Base-by-base conservation (phyloP, 345 rosid genomes). In the Noccaea bulbosa region DNA sequence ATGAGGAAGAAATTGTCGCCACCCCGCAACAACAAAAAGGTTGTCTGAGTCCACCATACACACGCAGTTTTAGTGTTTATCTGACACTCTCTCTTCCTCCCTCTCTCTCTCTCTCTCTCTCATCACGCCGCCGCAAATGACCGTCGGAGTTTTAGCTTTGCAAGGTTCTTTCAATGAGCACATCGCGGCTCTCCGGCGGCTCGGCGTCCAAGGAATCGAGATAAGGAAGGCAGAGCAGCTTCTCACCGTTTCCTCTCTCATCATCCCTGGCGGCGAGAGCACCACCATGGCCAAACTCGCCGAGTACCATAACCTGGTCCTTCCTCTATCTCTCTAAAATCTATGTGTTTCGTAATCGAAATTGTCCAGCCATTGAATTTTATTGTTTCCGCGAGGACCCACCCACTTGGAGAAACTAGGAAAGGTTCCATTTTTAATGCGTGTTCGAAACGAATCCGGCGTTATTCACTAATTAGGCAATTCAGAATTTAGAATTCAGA, bases 231-330 rank as follows among this genome's bases (percentile, higher is more conserved):
- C 97, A 3, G 97, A 86, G 30, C 96, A 93, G 83, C 91, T 94
- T 64, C 69, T 77, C 40, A 49, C 67, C 66, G 85, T 94, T 53
- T 78, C 79, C 53, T 94, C 96, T 35, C 90, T 94, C 52, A 94
- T 94, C 69, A 94, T 94, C 53, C 99, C 97, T 35, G 99, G 99
- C 2, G 99, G 99, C 33, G 99, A 94, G 79, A 94, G 97, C 86
- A 94, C 97, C 79, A 89, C 97, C 76, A 94, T 94, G 99, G 96
- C 99, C 72, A 94, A 89, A 77, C 99, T 94, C 67, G 97, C 99
- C 12, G 84, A 88, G 74, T 88, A 67, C 67, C 95, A 94, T 66
- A 89, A 89, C 70, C 85, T 94, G 89, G 97, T 91, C 14, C 6
- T 9, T 16, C 45, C 62, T 38, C 70, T 30, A 43, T 49, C 50